Evolutionary conservation across 805 yeast species (phyloP).

Genomic region (Yamadazyma phyllophila): DNA sequence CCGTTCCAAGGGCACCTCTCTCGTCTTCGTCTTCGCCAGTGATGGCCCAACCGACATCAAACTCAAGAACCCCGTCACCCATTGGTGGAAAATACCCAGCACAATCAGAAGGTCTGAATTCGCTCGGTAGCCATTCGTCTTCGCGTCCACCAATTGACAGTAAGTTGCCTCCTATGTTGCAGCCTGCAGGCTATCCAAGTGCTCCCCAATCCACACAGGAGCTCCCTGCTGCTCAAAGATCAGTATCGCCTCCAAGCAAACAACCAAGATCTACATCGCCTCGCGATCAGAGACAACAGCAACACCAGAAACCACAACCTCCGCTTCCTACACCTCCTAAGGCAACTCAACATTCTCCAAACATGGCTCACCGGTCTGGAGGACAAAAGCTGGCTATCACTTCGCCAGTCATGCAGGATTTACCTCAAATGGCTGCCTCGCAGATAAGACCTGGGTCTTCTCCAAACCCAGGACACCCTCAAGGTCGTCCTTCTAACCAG

Average conservation of each 20-base stretch:
- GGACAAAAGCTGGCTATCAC: neutral
- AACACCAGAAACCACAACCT: neutral
- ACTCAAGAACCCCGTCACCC: neutral
- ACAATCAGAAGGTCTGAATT: neutral
- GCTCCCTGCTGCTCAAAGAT: neutral
- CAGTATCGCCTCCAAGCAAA: neutral
- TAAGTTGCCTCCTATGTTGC: slow-evolving; percentile 5
- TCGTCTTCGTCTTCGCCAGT: neutral
- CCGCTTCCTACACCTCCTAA: neutral
- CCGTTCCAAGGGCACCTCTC: neutral
- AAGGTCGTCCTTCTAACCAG: neutral
- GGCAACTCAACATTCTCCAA: neutral
- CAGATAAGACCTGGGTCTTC: no score
- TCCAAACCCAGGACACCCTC: neutral
- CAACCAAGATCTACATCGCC: neutral
- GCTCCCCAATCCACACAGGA: neutral
- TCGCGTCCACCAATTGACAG: slow-evolving; percentile 1
- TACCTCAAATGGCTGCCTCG: neutral
- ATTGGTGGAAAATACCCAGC: neutral
- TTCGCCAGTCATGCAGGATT: neutral
- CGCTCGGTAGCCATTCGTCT: neutral
- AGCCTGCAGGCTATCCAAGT: slow-evolving; percentile 1
- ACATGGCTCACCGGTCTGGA: neutral
- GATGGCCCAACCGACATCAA: neutral
- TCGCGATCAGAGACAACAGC: neutral